Conservation (phyloP, 495 filamentous ascomycete genomes). For the Annulohypoxylon moriforme region DNA sequence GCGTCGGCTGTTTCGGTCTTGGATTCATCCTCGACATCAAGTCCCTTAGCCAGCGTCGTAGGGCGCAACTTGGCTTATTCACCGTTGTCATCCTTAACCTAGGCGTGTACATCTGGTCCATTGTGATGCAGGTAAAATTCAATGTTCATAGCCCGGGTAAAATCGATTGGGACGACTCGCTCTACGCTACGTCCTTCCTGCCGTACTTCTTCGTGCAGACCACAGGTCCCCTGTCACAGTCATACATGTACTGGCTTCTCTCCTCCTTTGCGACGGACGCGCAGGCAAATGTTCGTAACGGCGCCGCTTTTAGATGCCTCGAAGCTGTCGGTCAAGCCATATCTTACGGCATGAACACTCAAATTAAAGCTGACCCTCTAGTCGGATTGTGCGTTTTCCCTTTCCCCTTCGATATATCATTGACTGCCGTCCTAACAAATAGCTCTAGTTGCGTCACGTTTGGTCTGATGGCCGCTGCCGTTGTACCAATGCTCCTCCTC, state of each 20-base stretch:
- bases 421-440: constrained; percentile 1
- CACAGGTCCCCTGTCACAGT: constrained; percentile 39
- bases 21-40: constrained; percentile 42
- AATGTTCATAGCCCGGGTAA: constrained; percentile 27
- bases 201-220: constrained; percentile 44
- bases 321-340: constrained; percentile 41
- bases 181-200: constrained; percentile 35
- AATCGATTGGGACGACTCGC: constrained; percentile 41
- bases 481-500: constrained; percentile 31
- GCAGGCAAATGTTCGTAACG: constrained; percentile 37
- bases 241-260: constrained; percentile 42
- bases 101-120: constrained; percentile 42
- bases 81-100: constrained; percentile 38
- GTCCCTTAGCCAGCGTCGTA: constrained; percentile 37
- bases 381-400: constrained; percentile 35
- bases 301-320: constrained; percentile 40
- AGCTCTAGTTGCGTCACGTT: constrained; percentile 37
- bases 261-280: constrained; percentile 41
- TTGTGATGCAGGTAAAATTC: constrained; percentile 37
- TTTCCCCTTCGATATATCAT: neutral
- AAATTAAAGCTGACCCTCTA: constrained; percentile 27
- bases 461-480: constrained; percentile 33
- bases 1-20: constrained; percentile 38
- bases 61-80: constrained; percentile 38
- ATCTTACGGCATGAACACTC: constrained; percentile 41